Conservation (phyloP, 345 rosid species). For the Nasturtium officinale region DNA sequence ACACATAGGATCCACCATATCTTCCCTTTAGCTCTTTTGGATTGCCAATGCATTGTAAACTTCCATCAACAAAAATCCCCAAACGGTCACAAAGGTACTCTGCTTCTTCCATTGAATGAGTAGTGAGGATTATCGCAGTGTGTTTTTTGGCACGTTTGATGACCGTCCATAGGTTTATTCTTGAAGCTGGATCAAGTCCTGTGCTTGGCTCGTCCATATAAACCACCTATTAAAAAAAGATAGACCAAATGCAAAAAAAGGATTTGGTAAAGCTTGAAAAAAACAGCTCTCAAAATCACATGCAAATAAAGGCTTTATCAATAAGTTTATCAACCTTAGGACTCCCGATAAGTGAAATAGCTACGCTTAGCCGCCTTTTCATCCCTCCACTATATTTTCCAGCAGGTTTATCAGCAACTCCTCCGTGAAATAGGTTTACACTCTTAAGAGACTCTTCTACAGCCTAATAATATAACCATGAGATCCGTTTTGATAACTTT, state of each 20-base stretch:
- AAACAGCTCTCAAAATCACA: not conserved
- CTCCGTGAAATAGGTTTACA: constrained; percentile 76
- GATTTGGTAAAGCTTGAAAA: too few species aligned
- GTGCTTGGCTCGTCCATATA: constrained; percentile 99
- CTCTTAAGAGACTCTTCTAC: constrained; percentile 88
- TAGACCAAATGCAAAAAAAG: not conserved
- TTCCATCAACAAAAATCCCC: constrained; percentile 82
- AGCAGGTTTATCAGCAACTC: constrained; percentile 78
- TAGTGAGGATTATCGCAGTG: constrained; percentile 83
- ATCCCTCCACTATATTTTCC: constrained; percentile 97
- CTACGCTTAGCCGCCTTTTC: too few species aligned
- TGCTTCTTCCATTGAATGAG: constrained; percentile 99
- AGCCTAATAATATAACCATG: constrained; percentile 52
- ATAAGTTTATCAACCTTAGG: constrained; percentile 59
- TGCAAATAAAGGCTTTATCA: not conserved
- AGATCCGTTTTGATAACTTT: not conserved
- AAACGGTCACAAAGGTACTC: constrained; percentile 84
- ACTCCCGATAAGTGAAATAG: constrained; percentile 82
- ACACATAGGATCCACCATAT: constrained; percentile 83
- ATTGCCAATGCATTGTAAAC: constrained; percentile 92
- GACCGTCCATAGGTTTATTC: constrained; percentile 87
- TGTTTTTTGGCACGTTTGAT: constrained; percentile 75
- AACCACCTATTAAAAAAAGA: constrained; percentile 63
- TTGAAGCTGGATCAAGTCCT: constrained; percentile 92
- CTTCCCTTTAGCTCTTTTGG: constrained; percentile 86